phyloP scores from a whole-genome alignment of 768 basidiomycete species.

The Leccinum barrowsii region DNA sequence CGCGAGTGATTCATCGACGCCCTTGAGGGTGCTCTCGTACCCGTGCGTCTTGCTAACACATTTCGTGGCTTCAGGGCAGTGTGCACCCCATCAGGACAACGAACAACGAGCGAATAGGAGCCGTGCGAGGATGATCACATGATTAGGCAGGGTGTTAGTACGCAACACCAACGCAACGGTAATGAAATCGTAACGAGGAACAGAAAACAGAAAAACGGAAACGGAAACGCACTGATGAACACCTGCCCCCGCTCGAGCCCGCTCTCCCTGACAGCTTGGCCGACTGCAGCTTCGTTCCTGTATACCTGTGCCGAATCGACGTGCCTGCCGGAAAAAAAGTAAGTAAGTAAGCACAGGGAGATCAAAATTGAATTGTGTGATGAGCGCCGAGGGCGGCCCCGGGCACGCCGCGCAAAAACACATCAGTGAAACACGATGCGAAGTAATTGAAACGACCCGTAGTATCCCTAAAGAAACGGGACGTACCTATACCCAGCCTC shows the following conservation, averaged over 20 bases:
- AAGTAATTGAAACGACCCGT: not conserved
- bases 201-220: not conserved
- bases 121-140: not conserved
- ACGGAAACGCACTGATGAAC: conserved; percentile 58
- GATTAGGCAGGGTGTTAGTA: not conserved
- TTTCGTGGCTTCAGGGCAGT: conserved; percentile 51
- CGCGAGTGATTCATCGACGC: conserved; percentile 58
- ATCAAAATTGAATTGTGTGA: not conserved
- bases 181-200: not conserved
- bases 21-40: conserved; percentile 55
- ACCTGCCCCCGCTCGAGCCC: conserved; percentile 54
- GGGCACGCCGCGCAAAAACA: not conserved
- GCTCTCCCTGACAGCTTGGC: conserved; percentile 54
- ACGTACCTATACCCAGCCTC: conserved; percentile 59
- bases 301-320: conserved; percentile 74
- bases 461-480: not conserved
- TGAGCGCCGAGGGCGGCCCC: not conserved
- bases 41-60: conserved; percentile 54
- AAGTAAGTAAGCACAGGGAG: not conserved
- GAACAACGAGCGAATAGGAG: not conserved
- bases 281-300: conserved; percentile 60
- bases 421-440: not conserved
- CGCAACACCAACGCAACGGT: not conserved
- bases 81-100: not conserved
- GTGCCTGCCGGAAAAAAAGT: conserved; percentile 42